These are phyloP conservation scores for Hyphochytrium catenoides DNA, from an alignment of 352 stramenopile species.

Conservation along the genomic window DNA sequence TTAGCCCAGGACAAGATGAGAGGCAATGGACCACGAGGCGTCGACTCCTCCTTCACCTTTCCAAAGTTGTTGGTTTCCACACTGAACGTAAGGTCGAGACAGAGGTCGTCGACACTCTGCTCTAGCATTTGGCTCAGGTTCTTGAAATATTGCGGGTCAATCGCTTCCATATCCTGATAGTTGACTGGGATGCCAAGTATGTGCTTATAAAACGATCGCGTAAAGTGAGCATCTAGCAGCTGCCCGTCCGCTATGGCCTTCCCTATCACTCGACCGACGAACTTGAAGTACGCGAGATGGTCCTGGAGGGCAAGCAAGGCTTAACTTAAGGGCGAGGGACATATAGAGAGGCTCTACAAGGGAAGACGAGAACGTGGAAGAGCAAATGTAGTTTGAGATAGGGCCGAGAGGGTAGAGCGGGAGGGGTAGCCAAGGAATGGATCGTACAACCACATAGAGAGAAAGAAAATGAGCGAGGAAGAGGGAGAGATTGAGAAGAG, in stretches of 20 bases:
- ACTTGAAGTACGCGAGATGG: conserved; percentile 96
- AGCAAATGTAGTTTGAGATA: too few relatives aligned
- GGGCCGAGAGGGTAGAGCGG: too few relatives aligned
- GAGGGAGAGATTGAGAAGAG: too few relatives aligned
- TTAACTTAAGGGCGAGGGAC: too few relatives aligned
- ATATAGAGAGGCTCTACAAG: too few relatives aligned
- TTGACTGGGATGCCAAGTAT: conserved; percentile 90
- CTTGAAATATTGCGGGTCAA: conserved; percentile 87
- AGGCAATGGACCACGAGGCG: too few relatives aligned
- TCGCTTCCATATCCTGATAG: conserved; percentile 97
- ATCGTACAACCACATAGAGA: too few relatives aligned
- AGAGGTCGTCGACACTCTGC: conserved; percentile 49
- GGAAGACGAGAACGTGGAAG: too few relatives aligned
- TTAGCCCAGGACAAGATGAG: too few relatives aligned
- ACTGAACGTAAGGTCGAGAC: conserved; percentile 76
- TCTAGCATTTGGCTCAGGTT: conserved; percentile 73
- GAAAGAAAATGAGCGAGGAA: too few relatives aligned
- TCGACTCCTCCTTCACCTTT: conserved; percentile 20
- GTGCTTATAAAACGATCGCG: conserved; percentile 93
- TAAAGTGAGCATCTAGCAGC: conserved; percentile 96
- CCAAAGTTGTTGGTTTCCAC: conserved; percentile 70
- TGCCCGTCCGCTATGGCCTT: conserved; percentile 97
- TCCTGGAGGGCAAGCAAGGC: too few relatives aligned
- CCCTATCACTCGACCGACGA: conserved; percentile 90
- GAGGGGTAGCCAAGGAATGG: too few relatives aligned